Evolutionary conservation across 2,329 filamentous ascomycete species (phyloP).

Genomic region (Fusarium udum): DNA sequence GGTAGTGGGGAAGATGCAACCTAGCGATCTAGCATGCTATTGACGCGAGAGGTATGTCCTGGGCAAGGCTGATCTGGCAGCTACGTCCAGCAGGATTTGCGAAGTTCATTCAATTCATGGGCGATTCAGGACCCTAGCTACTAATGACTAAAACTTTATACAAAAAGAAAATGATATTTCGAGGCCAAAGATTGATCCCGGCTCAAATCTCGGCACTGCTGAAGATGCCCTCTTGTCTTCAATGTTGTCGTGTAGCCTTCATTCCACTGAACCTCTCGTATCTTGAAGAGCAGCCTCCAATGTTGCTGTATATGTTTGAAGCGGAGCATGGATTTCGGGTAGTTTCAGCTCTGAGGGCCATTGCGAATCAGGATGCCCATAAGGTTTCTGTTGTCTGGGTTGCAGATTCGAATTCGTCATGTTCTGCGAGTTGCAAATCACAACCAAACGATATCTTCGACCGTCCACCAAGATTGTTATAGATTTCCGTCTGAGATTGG

Average conservation of each 20-base stretch:
- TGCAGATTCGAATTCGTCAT: not conserved
- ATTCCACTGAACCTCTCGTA: not conserved
- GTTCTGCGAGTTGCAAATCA: not conserved
- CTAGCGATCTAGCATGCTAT: not conserved
- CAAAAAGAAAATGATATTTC: not conserved
- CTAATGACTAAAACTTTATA: not conserved
- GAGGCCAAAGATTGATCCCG: not conserved
- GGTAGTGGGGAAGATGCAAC: not conserved
- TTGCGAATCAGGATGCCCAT: not conserved
- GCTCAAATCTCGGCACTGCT: not conserved
- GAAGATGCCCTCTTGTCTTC: not conserved
- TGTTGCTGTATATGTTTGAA: not conserved
- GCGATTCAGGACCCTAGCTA: not conserved
- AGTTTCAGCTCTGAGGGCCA: not conserved
- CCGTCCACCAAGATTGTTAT: not conserved
- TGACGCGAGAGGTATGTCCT: too few relatives aligned
- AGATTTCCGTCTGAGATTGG: not conserved
- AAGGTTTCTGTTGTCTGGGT: not conserved
- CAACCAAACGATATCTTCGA: not conserved
- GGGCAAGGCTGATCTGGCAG: not conserved
- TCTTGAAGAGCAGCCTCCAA: not conserved
- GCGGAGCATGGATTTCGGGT: fast-evolving
- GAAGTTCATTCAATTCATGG: not conserved
- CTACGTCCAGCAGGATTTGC: not conserved
- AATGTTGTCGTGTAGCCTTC: not conserved